These are phyloP conservation scores for Geosmithia flava DNA, from an alignment of 2,329 filamentous ascomycete species.

Conservation along the genomic window DNA sequence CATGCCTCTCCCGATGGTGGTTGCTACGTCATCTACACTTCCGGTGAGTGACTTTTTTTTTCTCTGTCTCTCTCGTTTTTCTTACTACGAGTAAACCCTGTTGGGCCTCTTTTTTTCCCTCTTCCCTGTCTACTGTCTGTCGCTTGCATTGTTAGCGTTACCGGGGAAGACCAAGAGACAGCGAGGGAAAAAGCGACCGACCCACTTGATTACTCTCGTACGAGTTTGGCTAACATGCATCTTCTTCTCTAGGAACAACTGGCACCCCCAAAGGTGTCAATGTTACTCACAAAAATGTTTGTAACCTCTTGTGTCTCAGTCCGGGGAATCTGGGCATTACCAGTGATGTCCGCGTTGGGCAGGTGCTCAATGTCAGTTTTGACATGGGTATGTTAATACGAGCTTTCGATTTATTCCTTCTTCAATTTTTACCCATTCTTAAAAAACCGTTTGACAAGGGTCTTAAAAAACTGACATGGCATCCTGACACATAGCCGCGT, in stretches of 20 bases:
- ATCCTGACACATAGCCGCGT: conserved; percentile 29
- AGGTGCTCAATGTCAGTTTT: conserved; percentile 45
- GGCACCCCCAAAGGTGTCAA: conserved; percentile 47
- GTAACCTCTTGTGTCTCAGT: conserved; percentile 36
- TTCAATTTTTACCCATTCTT: too few relatives aligned
- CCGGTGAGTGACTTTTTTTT: conserved; percentile 19
- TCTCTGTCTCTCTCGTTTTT: too few relatives aligned
- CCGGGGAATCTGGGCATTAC: conserved; percentile 38
- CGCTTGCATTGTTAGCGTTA: background rate
- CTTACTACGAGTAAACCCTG: background rate
- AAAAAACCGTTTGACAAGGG: background rate
- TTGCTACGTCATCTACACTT: conserved; percentile 41
- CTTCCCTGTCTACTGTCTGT: background rate
- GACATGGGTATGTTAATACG: conserved; percentile 40
- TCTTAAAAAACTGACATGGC: background rate
- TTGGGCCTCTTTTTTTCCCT: background rate
- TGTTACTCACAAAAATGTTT: conserved; percentile 40
- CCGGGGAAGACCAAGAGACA: background rate
- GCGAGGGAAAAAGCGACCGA: background rate
- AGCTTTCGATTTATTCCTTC: too few relatives aligned
- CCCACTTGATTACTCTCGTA: background rate
- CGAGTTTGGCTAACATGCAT: conserved; percentile 4
- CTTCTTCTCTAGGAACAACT: conserved; percentile 28
- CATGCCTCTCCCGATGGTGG: conserved; percentile 22
- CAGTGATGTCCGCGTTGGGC: conserved; percentile 37